Evolutionary conservation across 495 filamentous ascomycete species (phyloP).

Genomic region (Pyrenula aspistea): DNA sequence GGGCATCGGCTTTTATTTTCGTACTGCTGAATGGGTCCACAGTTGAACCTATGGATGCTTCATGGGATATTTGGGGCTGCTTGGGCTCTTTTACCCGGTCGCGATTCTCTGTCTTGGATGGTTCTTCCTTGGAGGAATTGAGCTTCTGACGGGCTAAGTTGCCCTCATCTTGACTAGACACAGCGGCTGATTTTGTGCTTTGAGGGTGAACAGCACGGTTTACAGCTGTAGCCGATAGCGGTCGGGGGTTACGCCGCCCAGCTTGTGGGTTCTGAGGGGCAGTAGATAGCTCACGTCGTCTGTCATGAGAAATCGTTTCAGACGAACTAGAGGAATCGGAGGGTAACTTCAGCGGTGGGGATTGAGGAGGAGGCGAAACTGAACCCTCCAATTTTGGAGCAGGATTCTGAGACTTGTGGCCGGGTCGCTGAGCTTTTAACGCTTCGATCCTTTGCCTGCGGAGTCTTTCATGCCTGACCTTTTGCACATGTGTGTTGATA

Average conservation of each 20-base stretch:
- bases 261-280: background rate
- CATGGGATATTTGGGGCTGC: no score
- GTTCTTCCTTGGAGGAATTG: no score
- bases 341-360: background rate
- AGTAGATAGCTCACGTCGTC: background rate
- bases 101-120: no score
- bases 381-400: background rate
- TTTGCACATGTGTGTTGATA: background rate
- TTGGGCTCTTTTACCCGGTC: no score
- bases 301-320: background rate
- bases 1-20: background rate
- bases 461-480: background rate
- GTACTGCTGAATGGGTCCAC: background rate
- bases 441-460: background rate
- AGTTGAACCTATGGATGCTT: background rate
- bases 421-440: background rate
- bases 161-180: no score
- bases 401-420: background rate
- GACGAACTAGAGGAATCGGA: no score
- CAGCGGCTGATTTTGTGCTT: no score
- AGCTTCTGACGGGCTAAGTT: no score
- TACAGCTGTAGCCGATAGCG: no score
- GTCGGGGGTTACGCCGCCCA: no score
- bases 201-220: no score
- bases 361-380: background rate